These are phyloP conservation scores for Acer negundo DNA, from an alignment of 345 rosid species.

Conservation along the genomic window DNA sequence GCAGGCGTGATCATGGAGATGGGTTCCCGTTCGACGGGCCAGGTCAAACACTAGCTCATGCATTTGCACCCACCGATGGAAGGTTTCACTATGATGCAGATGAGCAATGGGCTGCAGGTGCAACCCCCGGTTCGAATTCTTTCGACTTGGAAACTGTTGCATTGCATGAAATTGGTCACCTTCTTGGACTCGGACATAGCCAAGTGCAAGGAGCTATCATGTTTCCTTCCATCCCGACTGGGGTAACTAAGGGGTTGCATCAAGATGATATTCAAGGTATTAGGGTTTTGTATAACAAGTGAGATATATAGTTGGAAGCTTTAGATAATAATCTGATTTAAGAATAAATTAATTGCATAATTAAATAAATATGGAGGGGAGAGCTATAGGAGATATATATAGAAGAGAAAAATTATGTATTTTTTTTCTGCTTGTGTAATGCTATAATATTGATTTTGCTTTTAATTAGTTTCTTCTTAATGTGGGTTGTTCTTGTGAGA, in stretches of 20 bases:
- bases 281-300: constrained; percentile 6
- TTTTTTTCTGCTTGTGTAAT: too few relatives aligned
- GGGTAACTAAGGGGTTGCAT: not conserved
- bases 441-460: too few relatives aligned
- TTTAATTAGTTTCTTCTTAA: too few relatives aligned
- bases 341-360: too few relatives aligned
- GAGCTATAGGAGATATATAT: too few relatives aligned
- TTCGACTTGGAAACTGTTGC: constrained; percentile 12
- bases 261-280: constrained; percentile 16
- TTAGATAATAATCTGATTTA: too few relatives aligned
- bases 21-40: constrained; percentile 16
- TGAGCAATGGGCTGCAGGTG: constrained; percentile 8
- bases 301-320: not conserved
- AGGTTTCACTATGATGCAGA: constrained; percentile 14
- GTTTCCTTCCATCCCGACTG: not conserved
- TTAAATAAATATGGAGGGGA: too few relatives aligned
- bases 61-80: constrained; percentile 9
- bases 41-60: constrained; percentile 1
- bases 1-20: constrained; percentile 17
- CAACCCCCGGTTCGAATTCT: not conserved
- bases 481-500: too few relatives aligned
- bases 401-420: too few relatives aligned
- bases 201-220: not conserved
- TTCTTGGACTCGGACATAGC: constrained; percentile 15
- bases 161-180: constrained; percentile 21